Evolutionary conservation across 2,329 filamentous ascomycete species (phyloP), one percentile per base, ranked within the genome.

Genomic region (Pseudofabraea citricarpa): DNA sequence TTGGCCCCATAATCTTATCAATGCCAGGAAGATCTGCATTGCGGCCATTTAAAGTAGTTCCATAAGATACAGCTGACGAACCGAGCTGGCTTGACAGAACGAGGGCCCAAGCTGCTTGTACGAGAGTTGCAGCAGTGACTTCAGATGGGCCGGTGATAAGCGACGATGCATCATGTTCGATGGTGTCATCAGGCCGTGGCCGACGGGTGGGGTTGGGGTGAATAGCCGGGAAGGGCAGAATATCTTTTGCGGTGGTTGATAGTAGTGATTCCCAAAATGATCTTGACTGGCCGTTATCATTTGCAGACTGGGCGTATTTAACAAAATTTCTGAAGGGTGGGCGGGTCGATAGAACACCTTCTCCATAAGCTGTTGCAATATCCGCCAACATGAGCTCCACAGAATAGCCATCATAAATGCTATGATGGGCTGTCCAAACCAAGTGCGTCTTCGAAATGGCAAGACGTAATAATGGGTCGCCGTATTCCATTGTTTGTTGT

Each of bases 61-160:
- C 27, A 19, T 35, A 42, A 12, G 66, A 51, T 20, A 68, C 59
- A 40, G 68, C 65, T 6, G 57, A 40, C 15, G 61, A 56, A 6
- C 58, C 59, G 41, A 64, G 56, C 41, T 68, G 67, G 5, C 62
- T 43, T 1, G 59, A 58, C 2, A 64, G 56, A 1, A 66, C 55
- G 9, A 69, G 43, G 9, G 63, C 62, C 66, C 65, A 69, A 1
- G 65, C 65, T 3, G 20, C 20, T 19, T 32, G 71, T 2, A 73
- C 53, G 29, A 62, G 59, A 19, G 73, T 72, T 48, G 74, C 75
- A 35, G 72, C 10, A 60, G 54, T 31, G 58, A 62, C 15, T 10
- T 9, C 8, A 9, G 8, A 8, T 7, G 6, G 8, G 9, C 8
- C 9, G 6, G 15, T 33, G 6, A 7, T 8, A n/a, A n/a, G n/a